Base-by-base conservation (phyloP, 768 basidiomycete species). In the Russula compacta region DNA sequence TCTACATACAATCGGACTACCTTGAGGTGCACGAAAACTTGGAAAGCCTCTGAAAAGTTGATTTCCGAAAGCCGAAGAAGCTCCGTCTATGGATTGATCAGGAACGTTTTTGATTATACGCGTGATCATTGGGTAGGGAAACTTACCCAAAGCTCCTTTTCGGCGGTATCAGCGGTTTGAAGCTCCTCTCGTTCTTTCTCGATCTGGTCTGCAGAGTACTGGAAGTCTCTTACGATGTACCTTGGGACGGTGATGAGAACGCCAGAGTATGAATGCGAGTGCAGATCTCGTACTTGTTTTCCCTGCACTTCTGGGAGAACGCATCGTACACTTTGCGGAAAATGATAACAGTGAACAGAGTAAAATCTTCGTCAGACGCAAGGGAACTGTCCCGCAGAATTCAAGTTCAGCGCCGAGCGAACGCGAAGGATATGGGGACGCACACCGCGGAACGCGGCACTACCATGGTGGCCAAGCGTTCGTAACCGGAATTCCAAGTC, bases 21-120 rank as follows among this genome's bases (percentile, higher is more conserved):
- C 74, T 98, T 98, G 67, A 98, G 78, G 69, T 98, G 97, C 0
- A 95, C 90, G 19, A 98, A 79, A 55, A 95, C 79, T 71, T 98
- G 92, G 76, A 94, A 93, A 6, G 94, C 86, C 76, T 99, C 97
- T 0, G 94, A 95, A 72, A 98, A 99, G 74, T 95, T 98, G 55
- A 92, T 97, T 57, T 97, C 81, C 40, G 95, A 86, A 40, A 98
- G 72, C 67, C 90, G 83, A 29, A 99, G 77, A 0, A 99, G 81
- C 67, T 99, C 95, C 32, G 92, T 90, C 95, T 98, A 67, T 55
- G n/a, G 24, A 29, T 39, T 56, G 14, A 42, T 12, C 33, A 52
- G 38, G 43, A 49, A 36, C 43, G 40, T 17, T n/a, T 42, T 12
- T 40, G 36, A 64, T 56, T 64, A 58, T 36, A 12, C 19, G 54